Conservation (phyloP, 2,329 filamentous ascomycete species). For the Stylonectria norvegica region DNA sequence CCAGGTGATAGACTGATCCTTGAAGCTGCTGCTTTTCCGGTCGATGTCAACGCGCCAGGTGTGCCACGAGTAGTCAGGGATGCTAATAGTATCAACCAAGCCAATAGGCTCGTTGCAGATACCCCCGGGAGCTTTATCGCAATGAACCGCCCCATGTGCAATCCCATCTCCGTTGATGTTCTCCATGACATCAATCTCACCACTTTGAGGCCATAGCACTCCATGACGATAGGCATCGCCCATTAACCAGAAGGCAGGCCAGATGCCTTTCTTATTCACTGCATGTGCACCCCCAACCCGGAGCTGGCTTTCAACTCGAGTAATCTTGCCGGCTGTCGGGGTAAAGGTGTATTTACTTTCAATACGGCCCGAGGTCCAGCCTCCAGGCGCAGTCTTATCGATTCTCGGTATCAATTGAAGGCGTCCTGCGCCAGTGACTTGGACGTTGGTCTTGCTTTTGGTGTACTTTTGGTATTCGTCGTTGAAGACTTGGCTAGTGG, state of each 20-base stretch:
- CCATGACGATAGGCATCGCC: conserved; percentile 48
- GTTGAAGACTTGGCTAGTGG: conserved; percentile 44
- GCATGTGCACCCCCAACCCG: conserved; percentile 43
- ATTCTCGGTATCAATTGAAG: conserved; percentile 50
- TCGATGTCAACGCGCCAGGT: conserved; percentile 50
- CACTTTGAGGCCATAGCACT: conserved; percentile 49
- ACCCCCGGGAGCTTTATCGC: conserved; percentile 43
- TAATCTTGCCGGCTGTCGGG: conserved; percentile 43
- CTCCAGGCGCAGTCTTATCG: conserved; percentile 29
- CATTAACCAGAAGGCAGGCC: conserved; percentile 59
- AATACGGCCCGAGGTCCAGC: conserved; percentile 56
- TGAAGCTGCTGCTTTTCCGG: conserved; percentile 43
- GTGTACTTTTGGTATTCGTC: conserved; percentile 51
- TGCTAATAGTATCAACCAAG: conserved; percentile 30
- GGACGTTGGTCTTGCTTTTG: conserved; percentile 44
- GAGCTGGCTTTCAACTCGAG: conserved; percentile 44
- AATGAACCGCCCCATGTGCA: conserved; percentile 52
- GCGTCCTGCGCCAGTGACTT: conserved; percentile 47
- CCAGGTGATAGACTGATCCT: conserved; percentile 50
- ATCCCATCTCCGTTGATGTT: conserved; percentile 47
- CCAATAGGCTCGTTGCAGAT: conserved; percentile 52
- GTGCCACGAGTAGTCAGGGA: conserved; percentile 45
- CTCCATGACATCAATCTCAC: conserved; percentile 59
- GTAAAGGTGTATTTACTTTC: conserved; percentile 48
- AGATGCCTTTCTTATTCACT: conserved; percentile 50